These are phyloP conservation scores for Chamaecyparis obtusa DNA, from an alignment of 75 land plant genomes.

Conservation along the genomic window DNA sequence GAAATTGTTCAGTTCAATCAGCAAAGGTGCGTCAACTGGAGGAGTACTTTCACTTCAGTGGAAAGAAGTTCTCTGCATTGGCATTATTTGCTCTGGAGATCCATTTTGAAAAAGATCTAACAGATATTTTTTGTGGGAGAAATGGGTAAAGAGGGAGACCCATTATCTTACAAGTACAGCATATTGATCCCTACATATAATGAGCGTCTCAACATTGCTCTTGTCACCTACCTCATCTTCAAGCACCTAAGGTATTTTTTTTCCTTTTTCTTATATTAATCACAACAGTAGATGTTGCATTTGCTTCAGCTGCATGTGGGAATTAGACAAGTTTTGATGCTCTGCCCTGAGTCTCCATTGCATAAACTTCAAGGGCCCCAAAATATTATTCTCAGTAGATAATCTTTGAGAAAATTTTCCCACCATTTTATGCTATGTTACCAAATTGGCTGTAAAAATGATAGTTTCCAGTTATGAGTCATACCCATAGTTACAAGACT, in stretches of 20 bases:
- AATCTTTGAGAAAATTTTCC: background rate
- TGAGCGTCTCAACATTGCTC: constrained; percentile 96
- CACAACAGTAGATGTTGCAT: background rate
- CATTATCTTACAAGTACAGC: constrained; percentile 62
- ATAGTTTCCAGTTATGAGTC: no score
- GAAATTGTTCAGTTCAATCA: background rate
- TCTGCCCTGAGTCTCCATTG: background rate
- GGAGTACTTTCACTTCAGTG: background rate
- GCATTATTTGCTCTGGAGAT: background rate
- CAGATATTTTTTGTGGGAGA: constrained; percentile 1
- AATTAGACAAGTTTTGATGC: background rate
- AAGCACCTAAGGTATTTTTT: constrained; percentile 63
- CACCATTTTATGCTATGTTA: background rate
- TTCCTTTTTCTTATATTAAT: background rate
- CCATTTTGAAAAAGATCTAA: background rate
- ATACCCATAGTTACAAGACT: no score
- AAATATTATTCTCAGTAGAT: background rate
- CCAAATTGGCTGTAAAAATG: no score
- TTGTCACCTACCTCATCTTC: constrained; percentile 86
- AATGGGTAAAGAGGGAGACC: constrained; percentile 13
- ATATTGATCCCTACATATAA: constrained; percentile 91
- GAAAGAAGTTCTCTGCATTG: background rate
- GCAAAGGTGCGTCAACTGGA: background rate
- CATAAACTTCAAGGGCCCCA: background rate
- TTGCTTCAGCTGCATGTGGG: background rate